Evolutionary conservation across 2,329 filamentous ascomycete genomes (phyloP).

Genomic region (Exophiala alcalophila): DNA sequence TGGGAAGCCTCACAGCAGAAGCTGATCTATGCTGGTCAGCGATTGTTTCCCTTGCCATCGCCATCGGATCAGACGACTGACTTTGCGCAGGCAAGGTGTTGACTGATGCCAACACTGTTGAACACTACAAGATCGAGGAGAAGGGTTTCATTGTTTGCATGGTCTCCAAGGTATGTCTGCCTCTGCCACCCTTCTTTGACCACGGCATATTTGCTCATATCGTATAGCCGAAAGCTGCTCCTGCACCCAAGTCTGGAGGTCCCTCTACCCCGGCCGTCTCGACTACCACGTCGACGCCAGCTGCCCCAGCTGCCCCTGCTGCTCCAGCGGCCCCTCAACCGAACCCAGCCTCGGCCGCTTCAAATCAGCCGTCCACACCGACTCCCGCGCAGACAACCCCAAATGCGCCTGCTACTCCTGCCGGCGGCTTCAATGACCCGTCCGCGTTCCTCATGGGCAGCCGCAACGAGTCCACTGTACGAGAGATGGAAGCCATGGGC

Average conservation of each 20-base stretch:
- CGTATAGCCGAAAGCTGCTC: constrained; percentile 66
- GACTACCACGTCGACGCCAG: constrained; percentile 51
- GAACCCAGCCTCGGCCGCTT: constrained; percentile 57
- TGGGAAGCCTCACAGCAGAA: constrained; percentile 90
- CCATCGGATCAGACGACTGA: constrained; percentile 3
- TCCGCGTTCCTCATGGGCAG: constrained; percentile 83
- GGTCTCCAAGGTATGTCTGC: constrained; percentile 83
- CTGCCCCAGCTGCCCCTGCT: constrained; percentile 52
- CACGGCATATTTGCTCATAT: constrained; percentile 6
- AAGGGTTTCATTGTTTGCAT: constrained; percentile 99
- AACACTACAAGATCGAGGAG: constrained; percentile 97
- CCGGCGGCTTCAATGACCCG: constrained; percentile 61
- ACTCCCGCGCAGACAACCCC: constrained; percentile 42
- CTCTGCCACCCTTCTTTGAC: neutral
- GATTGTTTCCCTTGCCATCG: neutral
- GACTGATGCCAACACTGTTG: constrained; percentile 94
- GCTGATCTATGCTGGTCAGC: constrained; percentile 93
- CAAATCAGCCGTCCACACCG: constrained; percentile 48
- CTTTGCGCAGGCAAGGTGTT: constrained; percentile 79
- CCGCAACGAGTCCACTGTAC: constrained; percentile 75
- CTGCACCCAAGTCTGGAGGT: constrained; percentile 47
- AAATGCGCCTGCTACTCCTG: constrained; percentile 46
- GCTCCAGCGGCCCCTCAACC: constrained; percentile 47
- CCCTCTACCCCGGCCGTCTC: constrained; percentile 51
- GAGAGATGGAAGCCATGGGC: constrained; percentile 96